Evolutionary conservation across 2,329 filamentous ascomycete genomes (phyloP), one percentile per base, ranked within the genome.

Genomic region (Aureobasidium lini): DNA sequence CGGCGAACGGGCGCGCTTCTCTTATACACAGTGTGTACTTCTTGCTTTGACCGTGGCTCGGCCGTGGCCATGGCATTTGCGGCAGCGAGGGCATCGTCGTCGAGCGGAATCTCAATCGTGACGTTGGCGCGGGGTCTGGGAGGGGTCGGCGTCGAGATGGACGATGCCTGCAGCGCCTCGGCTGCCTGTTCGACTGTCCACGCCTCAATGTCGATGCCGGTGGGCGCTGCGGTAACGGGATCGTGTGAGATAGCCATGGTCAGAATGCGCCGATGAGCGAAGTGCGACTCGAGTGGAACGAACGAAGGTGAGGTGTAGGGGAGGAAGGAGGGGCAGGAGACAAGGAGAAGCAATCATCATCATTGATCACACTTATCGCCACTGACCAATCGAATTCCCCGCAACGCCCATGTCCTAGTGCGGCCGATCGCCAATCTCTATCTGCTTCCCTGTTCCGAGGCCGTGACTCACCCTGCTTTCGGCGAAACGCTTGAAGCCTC

Each of bases 101-200:
- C 89, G 57, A 95, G 82, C 1, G 89, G 86, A 64, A 95, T 94
- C 50, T 85, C 79, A 57, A 95, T 79, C 4, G 85, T 79, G 31
- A 82, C 79, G 47, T 84, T 83, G 57, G 84, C 85, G 50, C 79
- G 71, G 29, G 67, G 50, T 5, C 61, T 31, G 11, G 61, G 64
- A 9, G 67, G 65, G 11, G 67, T 64, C 9, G 66, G 65, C 4
- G 69, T 62, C 36, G 74, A 70, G 61, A 79, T 71, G 40, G 72
- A 67, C 8, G 77, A 69, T 31, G 72, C 68, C 59, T 68, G 69
- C 53, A 79, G 66, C 28, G 72, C 73, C 42, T 75, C 73, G 28
- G 76, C 73, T 34, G 75, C 73, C 59, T 78, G 73, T 57, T 75
- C 72, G 10, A 70, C 67, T 23, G 76, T 78, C 77, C 77, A 80